These are phyloP conservation scores for Rubus parviflorus DNA, from an alignment of 306 rosid species.

Conservation along the genomic window DNA sequence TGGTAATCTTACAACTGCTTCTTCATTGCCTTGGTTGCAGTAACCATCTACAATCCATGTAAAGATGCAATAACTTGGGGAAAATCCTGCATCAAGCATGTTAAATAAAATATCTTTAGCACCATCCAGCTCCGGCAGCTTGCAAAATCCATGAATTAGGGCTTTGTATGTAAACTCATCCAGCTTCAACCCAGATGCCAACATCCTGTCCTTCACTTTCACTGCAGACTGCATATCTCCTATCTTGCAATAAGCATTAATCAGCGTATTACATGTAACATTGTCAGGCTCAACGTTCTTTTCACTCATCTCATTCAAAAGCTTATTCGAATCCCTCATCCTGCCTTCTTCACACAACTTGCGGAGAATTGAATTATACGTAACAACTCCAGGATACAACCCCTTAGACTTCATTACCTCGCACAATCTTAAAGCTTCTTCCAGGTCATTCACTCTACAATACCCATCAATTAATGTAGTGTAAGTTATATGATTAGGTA, in stretches of 20 bases:
- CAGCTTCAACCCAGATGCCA: conserved; percentile 70
- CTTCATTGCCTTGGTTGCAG: conserved; percentile 55
- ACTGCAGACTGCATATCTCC: conserved; percentile 75
- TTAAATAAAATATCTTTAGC: conserved; percentile 58
- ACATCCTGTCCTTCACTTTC: conserved; percentile 74
- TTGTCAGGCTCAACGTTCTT: conserved; percentile 71
- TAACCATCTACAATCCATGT: conserved; percentile 79
- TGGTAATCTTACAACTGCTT: conserved; percentile 54
- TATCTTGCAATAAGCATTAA: conserved; percentile 82
- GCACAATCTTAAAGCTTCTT: conserved; percentile 61
- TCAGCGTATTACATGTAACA: conserved; percentile 85
- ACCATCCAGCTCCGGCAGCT: conserved; percentile 48
- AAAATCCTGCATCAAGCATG: conserved; percentile 71
- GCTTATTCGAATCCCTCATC: conserved; percentile 78
- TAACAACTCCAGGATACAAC: conserved; percentile 70
- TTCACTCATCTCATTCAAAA: conserved; percentile 78
- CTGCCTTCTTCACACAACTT: conserved; percentile 76
- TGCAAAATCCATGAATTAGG: conserved; percentile 79
- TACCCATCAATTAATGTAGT: conserved; percentile 84
- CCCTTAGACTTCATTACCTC: conserved; percentile 70
- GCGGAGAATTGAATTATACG: conserved; percentile 76
- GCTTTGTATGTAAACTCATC: conserved; percentile 78
- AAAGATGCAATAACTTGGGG: conserved; percentile 64
- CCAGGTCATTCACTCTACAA: conserved; percentile 64
- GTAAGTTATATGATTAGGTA: conserved; percentile 73